A percentile compares a stretch with the other conserved stretches of the same genome.
Conservation (phyloP, 179 eudicot species). For the Beta lomatogona region DNA sequence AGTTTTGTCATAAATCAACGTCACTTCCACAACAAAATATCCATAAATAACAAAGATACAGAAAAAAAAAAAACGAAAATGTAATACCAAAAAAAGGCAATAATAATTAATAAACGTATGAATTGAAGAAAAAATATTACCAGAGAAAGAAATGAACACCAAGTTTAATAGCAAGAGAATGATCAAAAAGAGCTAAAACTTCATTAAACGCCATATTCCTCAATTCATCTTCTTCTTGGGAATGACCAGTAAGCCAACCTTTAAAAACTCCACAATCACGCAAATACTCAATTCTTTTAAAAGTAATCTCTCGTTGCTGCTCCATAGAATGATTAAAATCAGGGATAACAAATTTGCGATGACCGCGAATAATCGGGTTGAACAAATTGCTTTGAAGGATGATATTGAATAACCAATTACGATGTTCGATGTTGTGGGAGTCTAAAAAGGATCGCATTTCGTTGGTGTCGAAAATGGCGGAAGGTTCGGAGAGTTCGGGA, state of each 20-base stretch:
- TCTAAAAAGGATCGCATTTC: constrained; percentile 63
- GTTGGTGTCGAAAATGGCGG: constrained; percentile 43
- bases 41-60: too few relatives aligned
- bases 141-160: constrained; percentile 89
- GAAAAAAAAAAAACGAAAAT: too few relatives aligned
- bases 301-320: constrained; percentile 76
- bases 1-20: too few relatives aligned
- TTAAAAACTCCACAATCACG: constrained; percentile 56
- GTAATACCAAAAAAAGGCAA: not conserved
- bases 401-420: constrained; percentile 77
- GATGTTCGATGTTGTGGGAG: constrained; percentile 59
- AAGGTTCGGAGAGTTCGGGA: constrained; percentile 54
- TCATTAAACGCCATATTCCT: constrained; percentile 70
- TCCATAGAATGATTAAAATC: constrained; percentile 86
- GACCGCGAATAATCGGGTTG: constrained; percentile 56
- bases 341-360: constrained; percentile 51
- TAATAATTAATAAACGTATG: not conserved
- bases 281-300: constrained; percentile 62
- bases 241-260: constrained; percentile 63
- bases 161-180: constrained; percentile 71
- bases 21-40: too few relatives aligned
- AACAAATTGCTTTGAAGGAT: constrained; percentile 60
- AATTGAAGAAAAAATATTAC: constrained; percentile 34
- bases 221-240: constrained; percentile 52
- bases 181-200: constrained; percentile 62